phyloP scores from a whole-genome alignment of 495 filamentous ascomycete genomes.

The Durotheca rogersii region DNA sequence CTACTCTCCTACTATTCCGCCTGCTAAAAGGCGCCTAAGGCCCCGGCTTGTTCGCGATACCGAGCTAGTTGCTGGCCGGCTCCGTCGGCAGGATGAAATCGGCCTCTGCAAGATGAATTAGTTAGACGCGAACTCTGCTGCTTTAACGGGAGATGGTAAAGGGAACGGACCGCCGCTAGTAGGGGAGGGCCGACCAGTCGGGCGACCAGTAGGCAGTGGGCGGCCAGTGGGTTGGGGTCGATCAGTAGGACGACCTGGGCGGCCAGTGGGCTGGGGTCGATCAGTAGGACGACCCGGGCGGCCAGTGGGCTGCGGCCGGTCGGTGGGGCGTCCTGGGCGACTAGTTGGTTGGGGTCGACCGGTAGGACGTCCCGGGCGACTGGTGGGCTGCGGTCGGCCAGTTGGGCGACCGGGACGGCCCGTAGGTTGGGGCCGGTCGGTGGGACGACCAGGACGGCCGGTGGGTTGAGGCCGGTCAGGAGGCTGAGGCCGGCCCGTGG shows the following conservation, averaged over 20 bases:
- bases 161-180: background rate
- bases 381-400: conserved; percentile 1
- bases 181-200: conserved; percentile 7
- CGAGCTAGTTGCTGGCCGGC: no score
- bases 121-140: no score
- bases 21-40: no score
- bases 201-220: conserved; percentile 1
- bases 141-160: no score
- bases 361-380: background rate
- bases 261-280: conserved; percentile 1
- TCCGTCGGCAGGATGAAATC: no score
- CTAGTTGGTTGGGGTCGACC: conserved; percentile 2
- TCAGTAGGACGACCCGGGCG: conserved; percentile 1
- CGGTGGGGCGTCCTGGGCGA: conserved; percentile 7
- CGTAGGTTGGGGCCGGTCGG: background rate
- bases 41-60: no score
- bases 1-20: no score
- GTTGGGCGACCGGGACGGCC: conserved; percentile 2
- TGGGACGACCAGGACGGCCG: background rate
- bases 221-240: background rate
- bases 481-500: conserved; percentile 11
- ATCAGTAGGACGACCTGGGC: background rate
- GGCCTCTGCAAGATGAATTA: no score
- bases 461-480: no score
- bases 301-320: no score